Conservation (phyloP, 768 basidiomycete species). For the Leccinum longicurvipes region DNA sequence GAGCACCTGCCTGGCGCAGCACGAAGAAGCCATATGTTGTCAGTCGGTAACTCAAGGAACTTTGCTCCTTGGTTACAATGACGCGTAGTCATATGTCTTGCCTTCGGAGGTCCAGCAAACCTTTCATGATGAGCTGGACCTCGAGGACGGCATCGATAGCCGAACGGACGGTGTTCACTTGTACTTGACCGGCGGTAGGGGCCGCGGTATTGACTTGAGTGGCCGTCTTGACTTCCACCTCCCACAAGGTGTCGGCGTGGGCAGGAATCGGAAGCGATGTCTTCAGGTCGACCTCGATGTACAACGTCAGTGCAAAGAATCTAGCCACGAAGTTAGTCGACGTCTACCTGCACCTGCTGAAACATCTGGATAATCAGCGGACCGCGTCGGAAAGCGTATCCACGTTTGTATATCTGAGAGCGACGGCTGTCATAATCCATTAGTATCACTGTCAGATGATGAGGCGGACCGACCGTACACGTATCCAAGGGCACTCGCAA, state of each 20-base stretch:
- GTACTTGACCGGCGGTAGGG: constrained; percentile 32
- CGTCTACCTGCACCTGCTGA: constrained; percentile 74
- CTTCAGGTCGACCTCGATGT: constrained; percentile 61
- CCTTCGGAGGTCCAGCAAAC: constrained; percentile 71
- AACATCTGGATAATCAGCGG: constrained; percentile 75
- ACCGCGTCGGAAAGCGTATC: constrained; percentile 73
- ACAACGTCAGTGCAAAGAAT: constrained; percentile 7
- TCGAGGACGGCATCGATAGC: constrained; percentile 75
- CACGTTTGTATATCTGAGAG: constrained; percentile 78
- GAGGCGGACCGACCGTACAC: constrained; percentile 40
- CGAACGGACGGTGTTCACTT: constrained; percentile 68
- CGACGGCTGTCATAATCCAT: constrained; percentile 42
- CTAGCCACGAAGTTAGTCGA: background rate
- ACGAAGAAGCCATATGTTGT: background rate
- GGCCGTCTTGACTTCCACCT: constrained; percentile 85
- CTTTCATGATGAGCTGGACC: constrained; percentile 82
- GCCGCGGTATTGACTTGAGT: constrained; percentile 68
- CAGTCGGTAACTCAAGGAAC: background rate
- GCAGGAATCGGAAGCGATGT: constrained; percentile 74
- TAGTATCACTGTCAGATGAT: constrained; percentile 1
- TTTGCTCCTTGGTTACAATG: background rate
- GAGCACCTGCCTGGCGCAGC: background rate
- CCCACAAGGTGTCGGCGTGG: constrained; percentile 80
- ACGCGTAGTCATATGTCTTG: constrained; percentile 52
- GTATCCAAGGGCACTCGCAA: constrained; percentile 78